These are phyloP conservation scores for Fomitopsis pulvina DNA, from an alignment of 768 basidiomycete species.

Conservation along the genomic window DNA sequence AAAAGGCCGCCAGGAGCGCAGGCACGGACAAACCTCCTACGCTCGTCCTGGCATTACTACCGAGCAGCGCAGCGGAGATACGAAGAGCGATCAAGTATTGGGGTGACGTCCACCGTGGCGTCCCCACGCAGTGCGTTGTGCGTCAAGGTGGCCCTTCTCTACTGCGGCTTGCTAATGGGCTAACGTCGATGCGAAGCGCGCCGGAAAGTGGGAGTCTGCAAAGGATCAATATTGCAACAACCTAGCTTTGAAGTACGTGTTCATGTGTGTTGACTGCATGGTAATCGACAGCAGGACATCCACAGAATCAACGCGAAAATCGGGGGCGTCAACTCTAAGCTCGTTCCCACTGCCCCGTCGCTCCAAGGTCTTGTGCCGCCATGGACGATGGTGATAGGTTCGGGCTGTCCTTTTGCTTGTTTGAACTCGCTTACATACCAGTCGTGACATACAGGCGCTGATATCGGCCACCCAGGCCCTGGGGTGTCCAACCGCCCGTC, in stretches of 20 bases:
- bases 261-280: neutral
- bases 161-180: neutral
- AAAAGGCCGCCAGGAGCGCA: neutral
- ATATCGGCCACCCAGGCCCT: slow-evolving; percentile 56
- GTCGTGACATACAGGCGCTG: slow-evolving; percentile 22
- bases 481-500: slow-evolving; percentile 48
- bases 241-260: slow-evolving; percentile 42
- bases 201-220: slow-evolving; percentile 25
- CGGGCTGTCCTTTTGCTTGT: neutral
- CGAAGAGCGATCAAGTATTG: slow-evolving; percentile 44
- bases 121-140: slow-evolving; percentile 40
- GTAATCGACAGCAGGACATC: neutral
- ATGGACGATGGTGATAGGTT: slow-evolving; percentile 23
- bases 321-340: slow-evolving; percentile 29
- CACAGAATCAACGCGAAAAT: slow-evolving; percentile 34
- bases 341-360: slow-evolving; percentile 1
- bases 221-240: slow-evolving; percentile 54
- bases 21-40: neutral
- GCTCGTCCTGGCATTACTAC: slow-evolving; percentile 47
- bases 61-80: slow-evolving; percentile 39
- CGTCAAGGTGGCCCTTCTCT: slow-evolving; percentile 2
- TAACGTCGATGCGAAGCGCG: slow-evolving; percentile 15
- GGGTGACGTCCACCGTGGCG: slow-evolving; percentile 44
- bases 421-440: neutral
- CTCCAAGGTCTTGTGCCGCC: neutral